Conservation (phyloP, 305 asterid genomes). For the Solanum aculeatissimum region DNA sequence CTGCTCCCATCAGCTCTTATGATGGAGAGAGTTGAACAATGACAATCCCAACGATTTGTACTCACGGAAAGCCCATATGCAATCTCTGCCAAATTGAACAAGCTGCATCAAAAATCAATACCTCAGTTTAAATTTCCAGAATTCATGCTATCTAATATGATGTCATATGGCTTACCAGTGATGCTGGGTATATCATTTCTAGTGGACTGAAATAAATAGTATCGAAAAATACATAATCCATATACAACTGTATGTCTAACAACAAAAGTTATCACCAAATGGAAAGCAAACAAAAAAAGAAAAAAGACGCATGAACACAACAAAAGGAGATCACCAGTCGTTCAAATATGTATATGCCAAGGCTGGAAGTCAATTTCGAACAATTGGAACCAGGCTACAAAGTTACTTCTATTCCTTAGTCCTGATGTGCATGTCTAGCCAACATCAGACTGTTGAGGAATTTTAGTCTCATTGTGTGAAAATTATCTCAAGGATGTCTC, state of each 20-base stretch:
- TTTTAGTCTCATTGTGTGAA: neutral
- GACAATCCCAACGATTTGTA: slow-evolving; percentile 1
- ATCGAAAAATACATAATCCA: neutral
- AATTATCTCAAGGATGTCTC: neutral
- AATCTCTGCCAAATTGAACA: slow-evolving; percentile 84
- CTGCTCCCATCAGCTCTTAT: slow-evolving; percentile 31
- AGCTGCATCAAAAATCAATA: slow-evolving; percentile 74
- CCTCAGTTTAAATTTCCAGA: slow-evolving; percentile 33
- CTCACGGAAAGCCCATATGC: slow-evolving; percentile 14
- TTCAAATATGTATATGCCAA: neutral
- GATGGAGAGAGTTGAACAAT: slow-evolving; percentile 7
- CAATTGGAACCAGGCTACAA: neutral
- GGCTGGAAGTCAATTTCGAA: neutral
- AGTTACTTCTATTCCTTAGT: neutral
- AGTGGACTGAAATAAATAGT: neutral
- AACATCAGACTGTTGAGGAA: neutral
- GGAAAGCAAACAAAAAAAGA: too few species aligned
- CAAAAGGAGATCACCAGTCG: neutral
- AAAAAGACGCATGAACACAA: neutral
- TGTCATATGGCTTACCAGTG: neutral
- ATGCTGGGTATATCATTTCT: neutral
- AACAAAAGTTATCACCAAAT: neutral
- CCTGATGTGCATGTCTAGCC: neutral
- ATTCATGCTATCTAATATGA: neutral
- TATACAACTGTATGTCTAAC: neutral